Evolutionary conservation across 352 stramenopile genomes (phyloP).

Genomic region (Pythium pyrilobum): DNA sequence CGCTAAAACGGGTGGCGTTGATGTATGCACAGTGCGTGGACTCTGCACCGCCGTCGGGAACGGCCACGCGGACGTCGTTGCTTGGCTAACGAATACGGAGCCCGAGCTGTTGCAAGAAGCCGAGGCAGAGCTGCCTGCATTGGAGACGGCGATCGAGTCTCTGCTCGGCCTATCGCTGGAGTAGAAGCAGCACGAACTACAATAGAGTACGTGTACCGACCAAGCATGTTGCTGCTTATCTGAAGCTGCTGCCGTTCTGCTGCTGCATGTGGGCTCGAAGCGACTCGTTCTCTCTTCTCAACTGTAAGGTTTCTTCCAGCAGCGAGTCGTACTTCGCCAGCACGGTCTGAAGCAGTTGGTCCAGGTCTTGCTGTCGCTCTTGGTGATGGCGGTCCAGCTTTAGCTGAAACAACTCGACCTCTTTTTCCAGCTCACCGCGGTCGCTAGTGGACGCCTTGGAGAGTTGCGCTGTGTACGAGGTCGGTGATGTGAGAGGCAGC

Average conservation of each 20-base stretch:
- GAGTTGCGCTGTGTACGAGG: slow-evolving; percentile 5
- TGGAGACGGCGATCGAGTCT: not conserved
- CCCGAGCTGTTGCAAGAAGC: not conserved
- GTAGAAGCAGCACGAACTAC: too few relatives aligned
- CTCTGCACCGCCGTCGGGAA: slow-evolving; percentile 1
- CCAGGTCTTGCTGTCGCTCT: slow-evolving; percentile 6
- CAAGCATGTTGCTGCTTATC: too few relatives aligned
- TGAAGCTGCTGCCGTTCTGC: not conserved
- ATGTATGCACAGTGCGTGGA: not conserved
- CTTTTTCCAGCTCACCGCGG: not conserved
- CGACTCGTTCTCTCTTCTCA: slow-evolving; percentile 17
- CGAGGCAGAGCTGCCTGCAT: not conserved
- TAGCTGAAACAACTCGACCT: not conserved
- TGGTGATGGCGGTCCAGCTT: slow-evolving; percentile 1
- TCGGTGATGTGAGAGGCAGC: slow-evolving; percentile 7
- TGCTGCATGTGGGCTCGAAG: slow-evolving; percentile 9
- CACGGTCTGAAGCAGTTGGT: slow-evolving; percentile 3
- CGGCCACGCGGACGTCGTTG: not conserved
- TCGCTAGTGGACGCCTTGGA: not conserved
- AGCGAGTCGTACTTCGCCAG: slow-evolving; percentile 16
- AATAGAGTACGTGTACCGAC: too few relatives aligned
- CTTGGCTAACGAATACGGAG: not conserved
- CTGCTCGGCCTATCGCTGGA: not conserved
- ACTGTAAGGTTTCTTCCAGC: slow-evolving; percentile 8
- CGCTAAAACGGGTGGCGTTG: not conserved